Evolutionary conservation across 2,329 filamentous ascomycete species (phyloP).

Genomic region (Neocucurbitaria cava): DNA sequence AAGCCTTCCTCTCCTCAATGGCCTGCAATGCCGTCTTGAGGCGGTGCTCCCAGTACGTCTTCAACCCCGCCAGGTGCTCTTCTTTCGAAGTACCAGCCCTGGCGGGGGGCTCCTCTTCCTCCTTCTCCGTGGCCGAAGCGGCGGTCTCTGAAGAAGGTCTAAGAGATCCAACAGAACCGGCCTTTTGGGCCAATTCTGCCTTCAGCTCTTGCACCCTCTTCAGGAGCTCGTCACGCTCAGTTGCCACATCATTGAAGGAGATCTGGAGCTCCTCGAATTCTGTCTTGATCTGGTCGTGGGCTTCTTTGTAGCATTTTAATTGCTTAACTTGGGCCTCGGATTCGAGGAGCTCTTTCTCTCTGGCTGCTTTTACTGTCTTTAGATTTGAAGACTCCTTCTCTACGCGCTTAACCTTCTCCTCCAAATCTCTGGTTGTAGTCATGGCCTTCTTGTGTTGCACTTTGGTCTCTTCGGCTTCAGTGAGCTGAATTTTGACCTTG

Average conservation of each 20-base stretch:
- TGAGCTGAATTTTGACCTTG: not conserved
- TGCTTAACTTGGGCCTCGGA: not conserved
- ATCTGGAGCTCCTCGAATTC: not conserved
- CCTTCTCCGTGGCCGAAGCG: no score
- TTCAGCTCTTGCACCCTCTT: not conserved
- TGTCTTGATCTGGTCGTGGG: conserved; percentile 6
- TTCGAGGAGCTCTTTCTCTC: not conserved
- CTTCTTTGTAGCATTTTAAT: not conserved
- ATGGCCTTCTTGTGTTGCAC: not conserved
- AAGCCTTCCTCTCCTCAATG: not conserved
- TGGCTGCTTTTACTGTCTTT: not conserved
- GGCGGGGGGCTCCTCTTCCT: no score
- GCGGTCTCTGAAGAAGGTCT: no score
- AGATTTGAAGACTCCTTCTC: not conserved
- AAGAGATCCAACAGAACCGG: not conserved
- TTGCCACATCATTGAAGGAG: not conserved
- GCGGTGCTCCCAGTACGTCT: not conserved
- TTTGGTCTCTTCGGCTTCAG: not conserved
- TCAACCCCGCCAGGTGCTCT: not conserved
- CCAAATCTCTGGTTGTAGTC: not conserved
- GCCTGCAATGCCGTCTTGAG: not conserved
- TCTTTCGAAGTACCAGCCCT: no score
- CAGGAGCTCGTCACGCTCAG: conserved; percentile 1
- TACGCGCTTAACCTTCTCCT: not conserved
- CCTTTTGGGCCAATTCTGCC: not conserved